These are phyloP conservation scores for Thraustotheca clavata DNA, from an alignment of 352 stramenopile species.

Conservation along the genomic window DNA sequence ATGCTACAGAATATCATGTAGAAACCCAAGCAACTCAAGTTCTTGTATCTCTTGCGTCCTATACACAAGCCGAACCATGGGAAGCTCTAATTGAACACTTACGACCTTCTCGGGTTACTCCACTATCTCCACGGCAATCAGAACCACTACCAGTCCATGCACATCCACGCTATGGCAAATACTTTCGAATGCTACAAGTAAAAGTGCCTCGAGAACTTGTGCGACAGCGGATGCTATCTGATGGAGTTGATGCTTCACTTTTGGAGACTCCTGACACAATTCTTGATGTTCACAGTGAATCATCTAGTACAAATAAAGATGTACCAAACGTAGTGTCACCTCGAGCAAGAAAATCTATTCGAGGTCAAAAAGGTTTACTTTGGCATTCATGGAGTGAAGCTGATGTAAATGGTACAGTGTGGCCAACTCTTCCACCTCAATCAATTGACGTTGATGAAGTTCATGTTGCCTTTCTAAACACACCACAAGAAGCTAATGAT, in stretches of 20 bases:
- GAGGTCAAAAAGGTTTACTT: background rate
- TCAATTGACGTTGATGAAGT: background rate
- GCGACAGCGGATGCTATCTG: constrained; percentile 18
- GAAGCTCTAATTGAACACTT: background rate
- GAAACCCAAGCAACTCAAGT: background rate
- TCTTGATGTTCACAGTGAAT: too few species aligned
- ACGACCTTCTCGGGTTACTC: background rate
- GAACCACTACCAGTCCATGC: background rate
- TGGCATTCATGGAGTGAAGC: background rate
- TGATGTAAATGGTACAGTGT: background rate
- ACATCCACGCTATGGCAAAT: constrained; percentile 13
- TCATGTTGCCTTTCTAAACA: background rate
- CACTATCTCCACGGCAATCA: background rate
- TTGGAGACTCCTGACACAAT: background rate
- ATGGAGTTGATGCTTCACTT: constrained; percentile 3
- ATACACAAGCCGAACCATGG: background rate
- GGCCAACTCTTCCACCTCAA: background rate
- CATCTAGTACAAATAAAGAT: too few species aligned
- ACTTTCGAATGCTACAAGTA: constrained; percentile 21
- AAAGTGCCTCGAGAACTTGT: constrained; percentile 11
- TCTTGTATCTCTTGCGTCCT: background rate
- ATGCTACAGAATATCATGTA: background rate
- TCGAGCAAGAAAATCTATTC: too few species aligned
- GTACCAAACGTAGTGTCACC: too few species aligned
- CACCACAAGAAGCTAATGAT: background rate